Percentiles rank a stretch among this genome's conserved stretches.
phyloP scores from a whole-genome alignment of 192 early-diverging fungal genomes.

The Coemansia pectinata region DNA sequence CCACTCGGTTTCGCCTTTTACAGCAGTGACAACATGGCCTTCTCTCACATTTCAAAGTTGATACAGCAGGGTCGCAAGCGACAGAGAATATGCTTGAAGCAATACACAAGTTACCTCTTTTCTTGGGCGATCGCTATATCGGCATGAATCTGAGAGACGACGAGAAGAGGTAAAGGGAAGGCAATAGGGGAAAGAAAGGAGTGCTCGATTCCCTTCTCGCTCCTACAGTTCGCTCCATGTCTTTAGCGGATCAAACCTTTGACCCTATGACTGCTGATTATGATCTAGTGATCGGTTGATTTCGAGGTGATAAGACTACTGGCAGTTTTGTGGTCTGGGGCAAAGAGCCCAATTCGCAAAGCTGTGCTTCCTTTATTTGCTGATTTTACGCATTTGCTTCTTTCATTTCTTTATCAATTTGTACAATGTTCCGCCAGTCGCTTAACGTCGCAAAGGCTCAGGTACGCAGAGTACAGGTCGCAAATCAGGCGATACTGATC shows the following conservation, averaged over 20 bases:
- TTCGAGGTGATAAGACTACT: background rate
- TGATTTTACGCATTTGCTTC: background rate
- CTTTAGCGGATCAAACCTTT: background rate
- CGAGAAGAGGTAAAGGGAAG: too few relatives aligned
- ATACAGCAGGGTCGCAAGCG: background rate
- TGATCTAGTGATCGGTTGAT: background rate
- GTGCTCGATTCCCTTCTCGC: too few relatives aligned
- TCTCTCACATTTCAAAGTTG: background rate
- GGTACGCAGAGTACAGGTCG: conserved; percentile 25
- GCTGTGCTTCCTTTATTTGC: background rate
- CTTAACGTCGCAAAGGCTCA: conserved; percentile 50
- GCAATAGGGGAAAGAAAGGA: background rate
- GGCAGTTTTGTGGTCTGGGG: background rate
- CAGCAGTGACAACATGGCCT: background rate
- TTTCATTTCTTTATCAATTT: background rate
- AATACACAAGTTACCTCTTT: conserved; percentile 5
- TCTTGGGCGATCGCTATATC: background rate
- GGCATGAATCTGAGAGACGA: background rate
- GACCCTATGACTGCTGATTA: background rate
- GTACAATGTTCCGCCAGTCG: conserved; percentile 49
- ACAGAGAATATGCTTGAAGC: background rate
- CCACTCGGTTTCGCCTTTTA: background rate
- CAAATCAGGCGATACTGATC: background rate
- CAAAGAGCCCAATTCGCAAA: background rate
- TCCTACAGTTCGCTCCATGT: too few relatives aligned